Percentiles rank a stretch among this genome's conserved stretches.
phyloP scores from a whole-genome alignment of 164 flowering plant species.

The Echeveria elegans region DNA sequence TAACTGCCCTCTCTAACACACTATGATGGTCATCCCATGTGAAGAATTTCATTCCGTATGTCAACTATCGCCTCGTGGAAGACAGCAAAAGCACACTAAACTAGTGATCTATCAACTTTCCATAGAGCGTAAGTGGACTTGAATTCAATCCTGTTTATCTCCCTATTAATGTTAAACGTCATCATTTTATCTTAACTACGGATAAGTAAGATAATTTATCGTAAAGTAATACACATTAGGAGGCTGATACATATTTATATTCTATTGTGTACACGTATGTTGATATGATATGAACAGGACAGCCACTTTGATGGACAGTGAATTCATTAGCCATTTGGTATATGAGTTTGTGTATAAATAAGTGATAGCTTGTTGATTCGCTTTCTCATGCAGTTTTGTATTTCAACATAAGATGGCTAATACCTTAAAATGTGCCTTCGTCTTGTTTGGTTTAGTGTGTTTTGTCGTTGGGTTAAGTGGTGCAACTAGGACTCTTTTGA shows the following conservation, averaged over 20 bases:
- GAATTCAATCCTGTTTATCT: too few relatives aligned
- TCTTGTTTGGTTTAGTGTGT: neutral
- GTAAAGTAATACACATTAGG: too few relatives aligned
- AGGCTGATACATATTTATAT: too few relatives aligned
- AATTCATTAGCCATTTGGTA: neutral
- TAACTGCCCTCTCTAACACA: neutral
- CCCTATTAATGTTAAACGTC: too few relatives aligned
- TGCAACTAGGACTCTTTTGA: neutral
- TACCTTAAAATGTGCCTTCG: neutral
- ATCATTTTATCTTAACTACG: neutral
- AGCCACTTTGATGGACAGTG: neutral
- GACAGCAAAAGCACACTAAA: constrained; percentile 1
- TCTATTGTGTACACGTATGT: neutral
- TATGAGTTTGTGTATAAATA: neutral
- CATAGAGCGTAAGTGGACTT: neutral
- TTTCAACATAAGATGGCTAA: neutral
- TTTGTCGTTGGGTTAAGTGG: neutral
- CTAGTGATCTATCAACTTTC: neutral
- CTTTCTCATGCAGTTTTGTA: neutral
- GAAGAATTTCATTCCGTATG: neutral
- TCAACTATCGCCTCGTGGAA: neutral
- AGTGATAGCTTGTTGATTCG: neutral
- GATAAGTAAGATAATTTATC: too few relatives aligned
- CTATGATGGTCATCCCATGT: neutral
- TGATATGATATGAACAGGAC: neutral